A percentile compares a stretch with the other conserved stretches of the same genome.
These are phyloP conservation scores for Cytidiella melzeri DNA, from an alignment of 768 basidiomycete genomes.

Conservation along the genomic window DNA sequence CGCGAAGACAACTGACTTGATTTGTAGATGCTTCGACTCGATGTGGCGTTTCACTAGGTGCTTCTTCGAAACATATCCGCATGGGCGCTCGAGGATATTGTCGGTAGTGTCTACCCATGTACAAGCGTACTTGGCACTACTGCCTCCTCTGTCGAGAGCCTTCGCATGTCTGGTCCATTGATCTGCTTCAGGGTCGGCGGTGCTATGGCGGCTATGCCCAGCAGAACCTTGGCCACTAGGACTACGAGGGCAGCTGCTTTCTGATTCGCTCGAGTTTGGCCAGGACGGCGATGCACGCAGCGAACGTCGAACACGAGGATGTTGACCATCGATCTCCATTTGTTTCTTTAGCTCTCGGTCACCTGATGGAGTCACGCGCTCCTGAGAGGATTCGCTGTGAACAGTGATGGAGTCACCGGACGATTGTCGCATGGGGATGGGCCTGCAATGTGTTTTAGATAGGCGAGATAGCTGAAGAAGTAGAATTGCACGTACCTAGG, in stretches of 20 bases:
- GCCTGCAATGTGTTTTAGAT: background rate
- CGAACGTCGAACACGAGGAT: background rate
- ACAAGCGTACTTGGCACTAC: constrained; percentile 29
- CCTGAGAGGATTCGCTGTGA: background rate
- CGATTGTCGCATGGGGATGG: background rate
- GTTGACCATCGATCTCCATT: constrained; percentile 4
- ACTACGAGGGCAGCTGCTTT: constrained; percentile 8
- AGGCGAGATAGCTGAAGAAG: too few relatives aligned
- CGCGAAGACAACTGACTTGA: constrained; percentile 38
- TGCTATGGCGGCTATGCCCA: constrained; percentile 8
- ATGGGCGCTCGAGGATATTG: constrained; percentile 26
- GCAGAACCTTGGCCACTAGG: background rate
- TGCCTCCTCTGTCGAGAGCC: constrained; percentile 7
- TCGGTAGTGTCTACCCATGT: constrained; percentile 32
- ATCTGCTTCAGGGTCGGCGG: constrained; percentile 7
- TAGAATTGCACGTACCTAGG: constrained; percentile 5
- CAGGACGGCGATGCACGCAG: constrained; percentile 2
- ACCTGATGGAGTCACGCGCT: background rate
- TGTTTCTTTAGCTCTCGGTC: constrained; percentile 11
- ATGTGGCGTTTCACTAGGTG: constrained; percentile 68
- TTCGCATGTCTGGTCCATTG: constrained; percentile 7
- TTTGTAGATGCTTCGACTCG: constrained; percentile 53
- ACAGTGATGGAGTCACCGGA: background rate
- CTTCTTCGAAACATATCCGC: constrained; percentile 46
- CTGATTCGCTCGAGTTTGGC: constrained; percentile 12